Evolutionary conservation across 371 early-diverging fungal species (phyloP), one percentile per base, ranked within the genome.

Genomic region (Apophysomyces sp.): DNA sequence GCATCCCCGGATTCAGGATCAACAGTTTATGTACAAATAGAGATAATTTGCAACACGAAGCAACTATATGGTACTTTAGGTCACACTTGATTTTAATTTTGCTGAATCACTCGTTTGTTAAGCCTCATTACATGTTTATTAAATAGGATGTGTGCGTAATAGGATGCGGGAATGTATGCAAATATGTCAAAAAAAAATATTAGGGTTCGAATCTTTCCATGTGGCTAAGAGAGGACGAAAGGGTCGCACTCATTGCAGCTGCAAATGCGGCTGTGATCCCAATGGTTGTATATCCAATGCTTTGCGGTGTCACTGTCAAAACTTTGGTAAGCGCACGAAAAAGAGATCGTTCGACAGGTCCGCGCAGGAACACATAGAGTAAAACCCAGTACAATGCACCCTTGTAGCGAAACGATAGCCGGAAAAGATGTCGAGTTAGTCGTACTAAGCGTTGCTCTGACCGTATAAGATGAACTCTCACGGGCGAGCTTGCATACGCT

Each of bases 301-400:
- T 66, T 36, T 73, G 65, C 21, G 66, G 69, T 2, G 72, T 58
- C 5, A 55, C 31, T 3, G 61, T 36, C 36, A 78, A 24, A 13
- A 74, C 21, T 26, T 63, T 71, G 12, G 66, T 58, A 39, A 78
- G 32, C 3, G 67, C 51, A 34, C 66, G 70, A 30, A 67, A 62
- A 4, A 78, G 26, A 8, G 58, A 67, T 31, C 68, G 63, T 41
- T 78, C 79, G 2, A 76, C 72, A 3, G 79, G 79, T 1, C 79
- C 79, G 26, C 79, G 66, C 11, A 78, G 41, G 30, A 78, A 68
- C 15, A 76, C 58, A 37, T 78, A 78, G 0, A 78, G 41, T 21
- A 78, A 27, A 4, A 78, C 44, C 79, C 79, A 78, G 44, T 78
- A 78, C 12, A 78, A 24, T 0, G 74, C 73, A 1, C 78, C 78